phyloP scores from a whole-genome alignment of 208 protist genomes.

The Crithidia acanthocephali region DNA sequence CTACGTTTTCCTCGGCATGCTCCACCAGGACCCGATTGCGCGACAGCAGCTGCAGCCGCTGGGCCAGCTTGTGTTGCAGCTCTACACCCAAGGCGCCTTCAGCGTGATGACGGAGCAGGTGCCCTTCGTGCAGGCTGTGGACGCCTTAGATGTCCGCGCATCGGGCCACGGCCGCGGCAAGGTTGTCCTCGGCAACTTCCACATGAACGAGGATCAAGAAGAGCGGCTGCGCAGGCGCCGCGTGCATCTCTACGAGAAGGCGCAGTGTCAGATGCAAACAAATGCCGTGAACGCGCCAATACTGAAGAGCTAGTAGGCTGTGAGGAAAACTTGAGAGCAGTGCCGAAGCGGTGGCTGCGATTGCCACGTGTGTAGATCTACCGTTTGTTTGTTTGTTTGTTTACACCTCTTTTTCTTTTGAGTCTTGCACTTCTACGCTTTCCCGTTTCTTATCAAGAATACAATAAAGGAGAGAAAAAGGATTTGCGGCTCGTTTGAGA shows the following conservation, averaged over 20 bases:
- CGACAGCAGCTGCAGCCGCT: constrained; percentile 50
- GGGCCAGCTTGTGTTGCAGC: constrained; percentile 36
- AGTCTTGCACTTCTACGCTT: too few relatives aligned
- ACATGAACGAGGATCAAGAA: constrained; percentile 38
- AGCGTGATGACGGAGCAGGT: constrained; percentile 58
- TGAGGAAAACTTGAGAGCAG: too few relatives aligned
- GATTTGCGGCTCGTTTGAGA: too few relatives aligned
- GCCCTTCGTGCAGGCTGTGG: constrained; percentile 40
- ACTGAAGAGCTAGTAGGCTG: too few relatives aligned
- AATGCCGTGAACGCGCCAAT: constrained; percentile 7
- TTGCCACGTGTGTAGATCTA: too few relatives aligned
- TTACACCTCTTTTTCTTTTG: too few relatives aligned
- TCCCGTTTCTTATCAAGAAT: too few relatives aligned
- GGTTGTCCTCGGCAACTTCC: constrained; percentile 66
- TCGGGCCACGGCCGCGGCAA: constrained; percentile 65
- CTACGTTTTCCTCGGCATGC: constrained; percentile 60
- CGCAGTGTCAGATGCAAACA: constrained; percentile 21
- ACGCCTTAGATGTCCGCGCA: constrained; percentile 51
- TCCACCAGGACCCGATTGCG: constrained; percentile 39
- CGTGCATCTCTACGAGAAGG: constrained; percentile 34
- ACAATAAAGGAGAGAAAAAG: too few relatives aligned
- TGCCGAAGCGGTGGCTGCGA: not conserved
- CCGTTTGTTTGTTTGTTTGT: too few relatives aligned
- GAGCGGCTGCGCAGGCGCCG: constrained; percentile 31
- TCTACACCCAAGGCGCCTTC: constrained; percentile 66